Conservation (phyloP, 441 rosid genomes). For the Biscutella laevigata region DNA sequence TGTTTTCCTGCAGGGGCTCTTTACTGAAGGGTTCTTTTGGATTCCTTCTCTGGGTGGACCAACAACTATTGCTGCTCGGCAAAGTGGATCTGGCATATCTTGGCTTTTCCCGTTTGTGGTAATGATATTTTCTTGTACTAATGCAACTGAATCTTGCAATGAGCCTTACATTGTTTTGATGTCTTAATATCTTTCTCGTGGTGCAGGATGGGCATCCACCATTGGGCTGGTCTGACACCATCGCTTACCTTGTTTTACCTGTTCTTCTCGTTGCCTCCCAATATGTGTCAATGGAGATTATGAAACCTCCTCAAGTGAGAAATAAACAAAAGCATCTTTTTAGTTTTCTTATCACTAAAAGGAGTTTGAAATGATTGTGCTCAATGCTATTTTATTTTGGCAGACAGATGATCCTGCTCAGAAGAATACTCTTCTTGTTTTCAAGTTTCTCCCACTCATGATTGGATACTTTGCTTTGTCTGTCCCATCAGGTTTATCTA, state of each 20-base stretch:
- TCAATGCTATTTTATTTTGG: too few species aligned
- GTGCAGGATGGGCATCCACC: constrained; percentile 94
- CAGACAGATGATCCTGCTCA: constrained; percentile 94
- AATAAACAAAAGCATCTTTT: constrained; percentile 14
- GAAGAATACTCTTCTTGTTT: constrained; percentile 78
- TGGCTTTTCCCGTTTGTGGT: constrained; percentile 98
- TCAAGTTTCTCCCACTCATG: constrained; percentile 96
- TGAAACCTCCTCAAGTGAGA: constrained; percentile 96
- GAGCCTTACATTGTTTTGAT: constrained; percentile 4
- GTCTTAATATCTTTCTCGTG: constrained; percentile 21
- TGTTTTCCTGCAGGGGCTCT: constrained; percentile 52
- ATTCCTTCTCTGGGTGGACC: constrained; percentile 95
- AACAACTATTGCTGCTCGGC: constrained; percentile 88
- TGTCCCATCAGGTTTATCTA: constrained; percentile 90
- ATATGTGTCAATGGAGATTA: constrained; percentile 86
- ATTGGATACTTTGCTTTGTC: constrained; percentile 92
- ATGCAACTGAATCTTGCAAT: background rate
- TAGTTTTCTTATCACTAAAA: too few species aligned
- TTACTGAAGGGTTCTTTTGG: constrained; percentile 97
- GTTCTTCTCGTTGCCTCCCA: constrained; percentile 82
- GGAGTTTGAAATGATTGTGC: background rate
- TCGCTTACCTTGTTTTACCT: constrained; percentile 90
- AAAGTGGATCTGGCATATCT: constrained; percentile 89
- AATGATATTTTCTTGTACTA: constrained; percentile 19
- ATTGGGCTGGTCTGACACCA: constrained; percentile 82